Evolutionary conservation across 352 stramenopile genomes (phyloP), one percentile per base, ranked within the genome.

Genomic region (Pythium myriotylum): DNA sequence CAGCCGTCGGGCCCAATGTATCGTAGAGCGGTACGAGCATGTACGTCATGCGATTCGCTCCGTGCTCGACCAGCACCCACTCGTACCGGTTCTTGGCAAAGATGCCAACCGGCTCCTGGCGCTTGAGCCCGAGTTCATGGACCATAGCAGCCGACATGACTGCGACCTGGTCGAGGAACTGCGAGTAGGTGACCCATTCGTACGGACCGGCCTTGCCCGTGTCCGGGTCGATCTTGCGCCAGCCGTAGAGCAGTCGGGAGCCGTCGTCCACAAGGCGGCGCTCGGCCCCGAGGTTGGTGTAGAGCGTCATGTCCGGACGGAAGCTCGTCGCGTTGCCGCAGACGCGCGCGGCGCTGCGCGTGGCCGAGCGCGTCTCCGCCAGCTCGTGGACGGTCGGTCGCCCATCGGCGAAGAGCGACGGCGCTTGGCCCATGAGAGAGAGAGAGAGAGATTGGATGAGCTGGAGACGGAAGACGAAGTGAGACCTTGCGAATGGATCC

Each of bases 21-120:
- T 89, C 77, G 59, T 89, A 89, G 13, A 89, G 65, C 35, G 77
- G 76, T 39, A 83, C 77, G 12, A 86, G 59, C 14, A 74, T 51
- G 58, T 74, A 83, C 16, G 57, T 64, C 70, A 79, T 79, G 60
- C 73, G 73, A 61, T 84, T 72, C 48, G 72, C 76, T 1, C 72
- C 77, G 47, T 79, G 68, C 24, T 65, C 59, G 27, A 70, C 67
- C 0, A 81, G 50, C 23, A 67, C 68, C 74, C 77, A 86, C 54
- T 86, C 77, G 16, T 76, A 32, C 24, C 74, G 72, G 63, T 86
- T 86, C 60, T 81, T 79, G 27, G 33, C 68, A 60, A 83, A 83
- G 24, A 86, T 58, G 20, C 73, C 76, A 9, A 86, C 61, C 13
- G 65, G 63, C 17, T 79, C 71, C 61, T 79, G 73, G 10, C 76